Evolutionary conservation across 2,329 filamentous ascomycete species (phyloP), one percentile per base, ranked within the genome.

Genomic region (Sporothrix brasiliensis): DNA sequence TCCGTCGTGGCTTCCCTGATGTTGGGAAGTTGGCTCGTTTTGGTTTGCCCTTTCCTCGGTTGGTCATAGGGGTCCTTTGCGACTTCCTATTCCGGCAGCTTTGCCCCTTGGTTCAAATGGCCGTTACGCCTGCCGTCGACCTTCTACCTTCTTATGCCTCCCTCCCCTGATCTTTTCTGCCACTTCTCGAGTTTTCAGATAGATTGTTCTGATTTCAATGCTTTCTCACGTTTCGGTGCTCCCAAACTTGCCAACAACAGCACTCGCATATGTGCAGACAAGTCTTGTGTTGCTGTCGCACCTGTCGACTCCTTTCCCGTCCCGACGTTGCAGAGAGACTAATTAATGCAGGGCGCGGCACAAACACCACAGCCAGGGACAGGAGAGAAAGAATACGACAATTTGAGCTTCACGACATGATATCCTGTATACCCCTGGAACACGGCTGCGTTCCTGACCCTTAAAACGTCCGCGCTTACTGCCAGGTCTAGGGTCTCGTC

Each of bases 31-130:
- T 47, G 11, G 27, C 27, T 30, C 27, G 27, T 30, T 30, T 30
- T 30, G 56, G 56, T 44, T 19, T 41, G 56, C 56, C 56, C 49
- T 69, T 69, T 65, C 49, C 39, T 53, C 11, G 49, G 34, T 39
- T 6, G 16, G 41, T 65, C 11, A n/a, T 21, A n/a, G 19, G 21
- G 21, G 10, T 41, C 67, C 24, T 41, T 53, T 54, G 68, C 49
- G 60, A 39, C 39, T 69, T n/a, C 68, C 68, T 19, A 24, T 56
- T 69, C 52, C 60, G 50, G 68, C 34, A 24, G 14, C 44, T 47
- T 16, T 14, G 44, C 1, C 13, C 44, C 44, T 13, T 14, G 44
- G 16, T 47, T 14, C 44, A 47, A 47, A 47, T 56, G 24, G 24
- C 16, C 24, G 47, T 30, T 49, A 41, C n/a, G 21, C 60, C 14